A percentile compares a stretch with the other conserved stretches of the same genome.
phyloP scores from a whole-genome alignment of 225 moss, liverwort and hornwort species.

The Polytrichum commune region DNA sequence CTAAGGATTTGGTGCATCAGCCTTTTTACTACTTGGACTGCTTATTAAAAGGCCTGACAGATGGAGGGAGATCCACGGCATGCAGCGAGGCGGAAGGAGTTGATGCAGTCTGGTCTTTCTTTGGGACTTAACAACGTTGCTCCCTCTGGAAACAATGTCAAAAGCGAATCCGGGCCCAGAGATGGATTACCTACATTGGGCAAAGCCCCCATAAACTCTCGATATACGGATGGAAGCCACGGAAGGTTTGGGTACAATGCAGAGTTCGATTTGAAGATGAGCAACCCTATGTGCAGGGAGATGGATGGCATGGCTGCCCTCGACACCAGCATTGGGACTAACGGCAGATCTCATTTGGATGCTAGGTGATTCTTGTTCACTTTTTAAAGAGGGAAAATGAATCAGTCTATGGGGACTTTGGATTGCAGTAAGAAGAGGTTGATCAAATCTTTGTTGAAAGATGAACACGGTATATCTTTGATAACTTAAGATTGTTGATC shows the following conservation, averaged over 20 bases:
- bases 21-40: too few relatives aligned
- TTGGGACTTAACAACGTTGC: constrained; percentile 6
- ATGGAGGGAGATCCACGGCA: constrained; percentile 11
- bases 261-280: constrained; percentile 8
- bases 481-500: too few relatives aligned
- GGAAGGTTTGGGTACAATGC: constrained; percentile 4
- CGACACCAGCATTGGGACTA: constrained; percentile 4
- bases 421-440: neutral
- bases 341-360: constrained; percentile 3
- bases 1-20: too few relatives aligned
- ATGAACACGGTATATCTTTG: too few relatives aligned
- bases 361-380: constrained; percentile 3
- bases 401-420: too few relatives aligned
- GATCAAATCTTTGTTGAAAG: neutral
- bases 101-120: constrained; percentile 11
- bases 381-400: too few relatives aligned
- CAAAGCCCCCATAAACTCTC: neutral
- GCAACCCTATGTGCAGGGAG: constrained; percentile 2
- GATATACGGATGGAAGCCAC: neutral
- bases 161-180: constrained; percentile 1
- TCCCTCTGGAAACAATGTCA: constrained; percentile 6
- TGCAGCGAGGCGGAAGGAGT: constrained; percentile 8
- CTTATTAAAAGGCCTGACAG: too few relatives aligned
- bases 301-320: constrained; percentile 6
- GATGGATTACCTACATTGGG: constrained; percentile 4